Evolutionary conservation across 208 protist species (phyloP).

Genomic region (Crithidia brevicula): DNA sequence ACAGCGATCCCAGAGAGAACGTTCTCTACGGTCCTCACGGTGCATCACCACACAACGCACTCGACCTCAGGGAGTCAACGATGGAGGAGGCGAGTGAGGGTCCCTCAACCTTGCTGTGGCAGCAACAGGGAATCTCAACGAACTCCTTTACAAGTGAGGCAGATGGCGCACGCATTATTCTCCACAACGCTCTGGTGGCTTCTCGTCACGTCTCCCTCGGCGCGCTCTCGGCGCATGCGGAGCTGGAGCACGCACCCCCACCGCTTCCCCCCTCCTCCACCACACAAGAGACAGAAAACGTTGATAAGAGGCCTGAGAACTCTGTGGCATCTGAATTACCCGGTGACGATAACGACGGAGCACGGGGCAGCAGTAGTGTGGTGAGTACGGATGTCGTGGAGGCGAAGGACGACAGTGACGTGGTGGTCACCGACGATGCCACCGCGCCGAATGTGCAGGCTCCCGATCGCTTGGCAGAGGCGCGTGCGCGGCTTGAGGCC

Average conservation of each 20-base stretch:
- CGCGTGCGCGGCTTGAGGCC: constrained; percentile 14
- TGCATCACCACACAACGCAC: too few relatives aligned
- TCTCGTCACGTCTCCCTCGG: constrained; percentile 22
- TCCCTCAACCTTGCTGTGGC: not conserved
- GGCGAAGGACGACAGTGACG: not conserved
- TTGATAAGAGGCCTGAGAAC: too few relatives aligned
- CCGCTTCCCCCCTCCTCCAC: not conserved
- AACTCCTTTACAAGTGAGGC: not conserved
- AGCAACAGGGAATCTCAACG: not conserved
- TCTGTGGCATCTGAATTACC: too few relatives aligned
- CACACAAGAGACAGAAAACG: too few relatives aligned
- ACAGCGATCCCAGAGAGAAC: not conserved
- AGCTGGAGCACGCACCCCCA: constrained; percentile 8
- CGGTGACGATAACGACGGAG: too few relatives aligned
- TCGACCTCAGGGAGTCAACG: not conserved
- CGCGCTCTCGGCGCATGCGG: constrained; percentile 24
- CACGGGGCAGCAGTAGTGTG: too few relatives aligned
- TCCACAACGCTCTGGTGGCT: constrained; percentile 12
- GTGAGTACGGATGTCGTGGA: too few relatives aligned
- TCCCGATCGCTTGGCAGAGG: not conserved
- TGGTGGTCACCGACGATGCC: not conserved
- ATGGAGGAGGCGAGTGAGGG: not conserved
- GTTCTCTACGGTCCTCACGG: too few relatives aligned
- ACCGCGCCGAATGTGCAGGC: too few relatives aligned
- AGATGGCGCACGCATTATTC: not conserved